phyloP scores from a whole-genome alignment of 2,329 filamentous ascomycete genomes.

The Monosporascus sp. region DNA sequence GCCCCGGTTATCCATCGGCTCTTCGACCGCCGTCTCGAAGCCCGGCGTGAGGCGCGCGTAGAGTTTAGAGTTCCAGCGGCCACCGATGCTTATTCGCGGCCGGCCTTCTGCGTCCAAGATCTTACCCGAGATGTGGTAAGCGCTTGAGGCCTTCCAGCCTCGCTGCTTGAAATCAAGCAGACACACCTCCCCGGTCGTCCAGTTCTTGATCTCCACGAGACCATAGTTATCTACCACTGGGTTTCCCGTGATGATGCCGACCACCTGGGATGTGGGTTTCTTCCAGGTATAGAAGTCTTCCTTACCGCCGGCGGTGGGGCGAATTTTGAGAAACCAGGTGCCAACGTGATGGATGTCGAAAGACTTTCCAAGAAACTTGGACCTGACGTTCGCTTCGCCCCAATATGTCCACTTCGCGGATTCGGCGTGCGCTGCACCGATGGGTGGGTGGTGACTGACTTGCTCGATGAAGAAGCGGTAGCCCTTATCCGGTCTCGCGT shows the following conservation, averaged over 20 bases:
- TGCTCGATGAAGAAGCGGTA: constrained; percentile 99
- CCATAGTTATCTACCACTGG: constrained; percentile 98
- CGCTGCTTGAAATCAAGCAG: constrained; percentile 88
- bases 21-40: constrained; percentile 69
- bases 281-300: constrained; percentile 97
- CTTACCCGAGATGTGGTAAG: constrained; percentile 83
- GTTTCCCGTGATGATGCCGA: constrained; percentile 95
- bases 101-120: constrained; percentile 74
- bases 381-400: constrained; percentile 90
- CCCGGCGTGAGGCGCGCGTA: constrained; percentile 91
- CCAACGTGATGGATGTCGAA: constrained; percentile 96
- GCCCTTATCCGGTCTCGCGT: constrained; percentile 89
- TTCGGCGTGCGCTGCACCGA: constrained; percentile 91
- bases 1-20: constrained; percentile 45
- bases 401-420: constrained; percentile 94
- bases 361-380: constrained; percentile 95
- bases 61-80: constrained; percentile 95
- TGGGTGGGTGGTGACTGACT: constrained; percentile 92
- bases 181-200: constrained; percentile 89
- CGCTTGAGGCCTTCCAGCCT: constrained; percentile 91
- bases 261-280: constrained; percentile 95
- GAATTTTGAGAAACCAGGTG: constrained; percentile 90
- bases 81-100: constrained; percentile 83
- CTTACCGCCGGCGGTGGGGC: constrained; percentile 67
- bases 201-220: constrained; percentile 94